A percentile compares a stretch with the other conserved stretches of the same genome.
phyloP scores from a whole-genome alignment of 169 alveolate species.

The Cryptosporidium sp. region DNA sequence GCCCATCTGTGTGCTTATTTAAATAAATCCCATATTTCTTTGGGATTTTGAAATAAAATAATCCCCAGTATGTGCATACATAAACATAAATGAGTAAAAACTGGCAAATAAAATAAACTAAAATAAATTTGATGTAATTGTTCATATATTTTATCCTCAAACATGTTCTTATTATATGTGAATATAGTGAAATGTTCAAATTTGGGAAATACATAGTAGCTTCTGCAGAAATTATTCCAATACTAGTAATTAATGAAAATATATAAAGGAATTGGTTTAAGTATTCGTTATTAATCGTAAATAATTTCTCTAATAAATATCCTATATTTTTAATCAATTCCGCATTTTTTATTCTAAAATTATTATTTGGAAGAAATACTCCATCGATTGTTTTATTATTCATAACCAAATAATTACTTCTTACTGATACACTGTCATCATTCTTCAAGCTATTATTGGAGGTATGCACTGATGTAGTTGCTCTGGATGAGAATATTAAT shows the following conservation, averaged over 20 bases:
- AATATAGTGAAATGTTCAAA: constrained; percentile 29
- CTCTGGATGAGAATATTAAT: neutral
- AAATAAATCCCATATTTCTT: constrained; percentile 68
- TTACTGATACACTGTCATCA: neutral
- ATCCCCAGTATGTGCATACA: constrained; percentile 34
- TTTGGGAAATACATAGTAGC: constrained; percentile 39
- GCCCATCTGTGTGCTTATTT: constrained; percentile 35
- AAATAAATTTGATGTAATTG: neutral
- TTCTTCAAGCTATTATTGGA: neutral
- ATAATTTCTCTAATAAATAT: neutral
- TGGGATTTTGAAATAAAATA: constrained; percentile 38
- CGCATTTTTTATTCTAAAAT: neutral
- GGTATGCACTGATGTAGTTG: neutral
- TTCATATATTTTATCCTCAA: neutral
- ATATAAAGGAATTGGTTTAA: neutral
- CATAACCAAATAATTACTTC: neutral
- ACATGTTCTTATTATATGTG: constrained; percentile 1
- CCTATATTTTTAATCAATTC: neutral
- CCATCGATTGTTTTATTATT: neutral
- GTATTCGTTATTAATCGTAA: neutral
- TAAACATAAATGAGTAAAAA: constrained; percentile 18
- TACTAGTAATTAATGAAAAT: constrained; percentile 5
- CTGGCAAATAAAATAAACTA: constrained; percentile 11
- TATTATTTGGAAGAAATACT: neutral
- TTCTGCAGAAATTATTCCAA: constrained; percentile 52